Percentiles rank a stretch among this genome's conserved stretches.
Conservation (phyloP, 2,329 filamentous ascomycete genomes). For the Escovopsis weberi region DNA sequence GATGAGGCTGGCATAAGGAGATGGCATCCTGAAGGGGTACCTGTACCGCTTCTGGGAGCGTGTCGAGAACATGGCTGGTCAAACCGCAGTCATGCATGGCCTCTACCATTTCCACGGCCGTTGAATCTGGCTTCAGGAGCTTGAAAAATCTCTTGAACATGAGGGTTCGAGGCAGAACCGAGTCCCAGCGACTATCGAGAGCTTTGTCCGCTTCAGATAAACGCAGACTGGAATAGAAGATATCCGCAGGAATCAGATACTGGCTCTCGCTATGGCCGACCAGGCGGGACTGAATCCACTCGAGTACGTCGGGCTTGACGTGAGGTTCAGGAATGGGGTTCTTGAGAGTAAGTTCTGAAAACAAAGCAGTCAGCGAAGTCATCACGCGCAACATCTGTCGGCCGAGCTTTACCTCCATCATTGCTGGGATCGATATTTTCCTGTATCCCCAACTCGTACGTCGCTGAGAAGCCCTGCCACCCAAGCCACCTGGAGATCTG, state of each 20-base stretch:
- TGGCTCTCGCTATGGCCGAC: conserved; percentile 19
- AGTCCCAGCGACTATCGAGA: conserved; percentile 27
- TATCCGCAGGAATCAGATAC: conserved; percentile 29
- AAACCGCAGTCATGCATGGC: conserved; percentile 59
- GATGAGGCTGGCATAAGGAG: conserved; percentile 67
- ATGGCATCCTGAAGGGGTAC: conserved; percentile 73
- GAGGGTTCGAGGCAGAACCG: conserved; percentile 49
- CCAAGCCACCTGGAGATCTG: conserved; percentile 74
- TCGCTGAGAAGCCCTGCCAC: conserved; percentile 39
- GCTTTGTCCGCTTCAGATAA: conserved; percentile 18
- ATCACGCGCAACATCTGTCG: neutral
- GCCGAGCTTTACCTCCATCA: conserved; percentile 22
- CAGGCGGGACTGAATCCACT: conserved; percentile 38
- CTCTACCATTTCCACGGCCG: conserved; percentile 52
- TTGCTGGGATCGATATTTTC: conserved; percentile 26
- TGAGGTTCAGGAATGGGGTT: conserved; percentile 20
- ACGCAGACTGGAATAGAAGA: conserved; percentile 27
- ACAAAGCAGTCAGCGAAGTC: conserved; percentile 3
- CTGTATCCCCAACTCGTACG: conserved; percentile 40
- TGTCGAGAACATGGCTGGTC: conserved; percentile 54
- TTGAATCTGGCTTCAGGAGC: conserved; percentile 34
- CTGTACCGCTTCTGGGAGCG: conserved; percentile 71
- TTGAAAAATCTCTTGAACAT: conserved; percentile 56
- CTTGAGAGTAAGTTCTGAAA: conserved; percentile 17
- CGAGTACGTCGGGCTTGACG: conserved; percentile 28